Evolutionary conservation across 2,329 filamentous ascomycete species (phyloP), one percentile per base, ranked within the genome.

Genomic region (Nemania diffusa): DNA sequence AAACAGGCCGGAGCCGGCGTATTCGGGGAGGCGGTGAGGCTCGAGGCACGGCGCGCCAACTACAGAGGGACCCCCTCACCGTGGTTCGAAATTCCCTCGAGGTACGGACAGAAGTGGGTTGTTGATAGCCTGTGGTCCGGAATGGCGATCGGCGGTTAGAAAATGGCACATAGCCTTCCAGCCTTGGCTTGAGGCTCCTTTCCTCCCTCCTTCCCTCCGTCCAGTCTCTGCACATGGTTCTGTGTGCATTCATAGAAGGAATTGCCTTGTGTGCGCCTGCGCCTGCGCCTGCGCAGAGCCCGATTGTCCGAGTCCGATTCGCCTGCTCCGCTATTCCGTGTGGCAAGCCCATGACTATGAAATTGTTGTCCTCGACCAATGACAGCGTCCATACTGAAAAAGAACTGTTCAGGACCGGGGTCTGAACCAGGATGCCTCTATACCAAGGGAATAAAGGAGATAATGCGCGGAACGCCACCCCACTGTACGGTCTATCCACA

Each of bases 1-100:
- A 72, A 68, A 73, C 72, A 71, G 50, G 44, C 69, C 73, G 73
- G 73, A 74, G 57, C 67, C 71, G 72, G 71, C 67, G 69, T 62
- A 57, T 50, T 69, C 72, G 71, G 71, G 69, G 64, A 67, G 67
- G 71, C 72, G 73, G 73, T 72, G 72, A 72, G 62, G 58, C 37
- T 29, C 24, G 40, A 37, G 46, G 48, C 24, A 55, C 53, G 64
- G 64, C 46, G 29, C n/a, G 51, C 11, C 53, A n/a, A 57, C 22
- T 32, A 27, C 27, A 46, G 32, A 44, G 37, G 37, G 32, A 9
- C 29, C 17, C 24, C 32, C 44, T 62, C 44, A 22, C 52, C 57
- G 57, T 34, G 34, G 26, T 17, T 50, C 15, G 50, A 48, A 55
- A 46, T n/a, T 51, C 48, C 15, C 26, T 29, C 51, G 27, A 37